Base-by-base conservation (phyloP, 768 basidiomycete genomes). In the Boletus eberwhitei region DNA sequence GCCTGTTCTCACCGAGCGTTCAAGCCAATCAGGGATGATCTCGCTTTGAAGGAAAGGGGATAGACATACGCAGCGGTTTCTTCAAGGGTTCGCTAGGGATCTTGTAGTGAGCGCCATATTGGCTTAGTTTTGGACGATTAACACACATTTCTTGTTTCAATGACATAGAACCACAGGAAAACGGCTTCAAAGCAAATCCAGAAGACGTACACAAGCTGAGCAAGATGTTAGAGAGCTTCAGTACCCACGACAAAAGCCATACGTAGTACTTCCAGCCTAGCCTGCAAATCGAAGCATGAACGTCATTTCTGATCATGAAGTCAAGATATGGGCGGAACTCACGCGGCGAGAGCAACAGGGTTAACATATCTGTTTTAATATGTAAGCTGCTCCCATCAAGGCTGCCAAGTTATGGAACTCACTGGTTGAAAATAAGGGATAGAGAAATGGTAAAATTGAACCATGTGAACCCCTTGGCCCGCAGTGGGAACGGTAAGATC, bases 361-460 rank as follows among this genome's bases (percentile, higher is more conserved):
- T 29, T 29, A 29, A 29, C 29, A 29, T 29, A 29, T 29, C 29
- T 29, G 29, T 29, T 29, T 29, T 9, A 29, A 9, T 2, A 0
- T 29, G 8, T 29, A 29, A 29, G 29, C 8, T 29, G 29, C 29
- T 29, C 1, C 29, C 9, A 9, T 9, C 37, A n/a, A 8, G 36
- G 17, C 4, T 38, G 8, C 8, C 11, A 44, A 7, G 43, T 44
- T 7, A 31, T 14, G 65, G 57, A 46, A 60, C 66, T 68, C 60
- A 53, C 63, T 73, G 73, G 55, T 76, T 74, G 59, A 79, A 74
- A 48, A 80, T 71, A 42, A 77, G 60, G 8, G 76, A 59, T 29
- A 29, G 8, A 29, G 29, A 29, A 29, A 29, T 29, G 29, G 29
- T 29, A 9, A 29, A 29, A 9, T 29, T 29, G 29, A 29, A 29